These are phyloP conservation scores for Zoysia japonica DNA, from an alignment of 176 grass and related monocot genomes.

Conservation along the genomic window DNA sequence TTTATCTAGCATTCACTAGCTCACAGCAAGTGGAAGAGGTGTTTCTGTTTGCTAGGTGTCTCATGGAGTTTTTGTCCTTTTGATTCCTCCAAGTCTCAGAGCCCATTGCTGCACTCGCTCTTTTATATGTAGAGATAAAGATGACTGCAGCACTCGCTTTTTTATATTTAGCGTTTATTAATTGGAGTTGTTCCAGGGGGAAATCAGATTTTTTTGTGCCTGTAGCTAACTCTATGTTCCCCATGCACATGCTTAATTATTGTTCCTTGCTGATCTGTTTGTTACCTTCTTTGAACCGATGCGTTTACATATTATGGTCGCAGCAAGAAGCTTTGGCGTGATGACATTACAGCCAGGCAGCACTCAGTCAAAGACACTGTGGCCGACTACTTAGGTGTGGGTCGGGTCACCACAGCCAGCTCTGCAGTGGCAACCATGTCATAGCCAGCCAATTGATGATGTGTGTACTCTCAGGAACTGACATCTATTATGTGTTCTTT, in stretches of 20 bases:
- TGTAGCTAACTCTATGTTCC: not conserved
- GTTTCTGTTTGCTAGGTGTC: not conserved
- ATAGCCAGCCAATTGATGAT: conserved; percentile 40
- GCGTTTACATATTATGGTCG: not conserved
- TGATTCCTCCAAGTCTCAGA: too few relatives aligned
- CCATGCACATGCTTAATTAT: not conserved
- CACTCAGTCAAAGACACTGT: conserved; percentile 38
- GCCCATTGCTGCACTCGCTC: too few relatives aligned
- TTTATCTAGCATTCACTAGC: not conserved
- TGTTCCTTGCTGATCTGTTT: conserved; percentile 10
- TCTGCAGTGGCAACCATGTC: conserved; percentile 15
- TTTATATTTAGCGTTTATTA: not conserved
- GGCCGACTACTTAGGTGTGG: conserved; percentile 51
- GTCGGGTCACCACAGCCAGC: conserved; percentile 27
- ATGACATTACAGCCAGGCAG: conserved; percentile 10
- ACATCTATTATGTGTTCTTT: conserved; percentile 36
- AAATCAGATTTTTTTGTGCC: conserved; percentile 7
- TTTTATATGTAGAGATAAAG: not conserved
- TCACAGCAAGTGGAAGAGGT: not conserved
- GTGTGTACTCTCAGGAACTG: conserved; percentile 44
- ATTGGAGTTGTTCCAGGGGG: not conserved
- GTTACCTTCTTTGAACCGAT: not conserved
- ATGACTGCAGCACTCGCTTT: not conserved
- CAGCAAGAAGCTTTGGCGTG: conserved; percentile 40
- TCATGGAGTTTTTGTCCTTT: not conserved